Conservation (phyloP, 1,139 yeast species). For the Candida mesenterica region DNA sequence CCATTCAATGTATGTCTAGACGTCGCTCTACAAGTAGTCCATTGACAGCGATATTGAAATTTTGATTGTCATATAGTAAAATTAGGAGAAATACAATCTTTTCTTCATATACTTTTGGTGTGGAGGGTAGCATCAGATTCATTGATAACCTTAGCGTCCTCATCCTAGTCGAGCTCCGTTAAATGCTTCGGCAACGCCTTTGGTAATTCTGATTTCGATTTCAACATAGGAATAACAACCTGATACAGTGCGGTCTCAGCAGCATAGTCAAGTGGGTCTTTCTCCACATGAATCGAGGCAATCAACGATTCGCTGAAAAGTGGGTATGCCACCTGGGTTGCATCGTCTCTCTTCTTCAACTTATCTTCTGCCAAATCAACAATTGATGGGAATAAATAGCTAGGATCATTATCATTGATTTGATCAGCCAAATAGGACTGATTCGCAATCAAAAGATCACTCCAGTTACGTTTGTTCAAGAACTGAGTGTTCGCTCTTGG, state of each 20-base stretch:
- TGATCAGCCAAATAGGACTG: conserved; percentile 23
- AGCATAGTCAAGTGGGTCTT: conserved; percentile 47
- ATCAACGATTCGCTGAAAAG: conserved; percentile 58
- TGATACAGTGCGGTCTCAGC: conserved; percentile 66
- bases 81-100: not conserved
- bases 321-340: conserved; percentile 43
- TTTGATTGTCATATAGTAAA: no score
- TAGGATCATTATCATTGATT: conserved; percentile 2
- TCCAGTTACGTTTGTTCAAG: conserved; percentile 80
- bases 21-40: no score
- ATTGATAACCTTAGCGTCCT: no score
- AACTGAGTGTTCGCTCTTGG: conserved; percentile 57
- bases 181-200: conserved; percentile 37
- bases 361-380: conserved; percentile 9
- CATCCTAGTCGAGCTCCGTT: conserved; percentile 1
- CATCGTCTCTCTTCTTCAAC: conserved; percentile 4
- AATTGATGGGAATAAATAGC: conserved; percentile 1
- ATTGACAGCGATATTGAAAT: no score
- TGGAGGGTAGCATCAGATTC: not conserved
- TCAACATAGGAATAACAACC: conserved; percentile 63
- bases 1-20: no score
- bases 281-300: conserved; percentile 72
- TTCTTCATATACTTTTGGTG: not conserved
- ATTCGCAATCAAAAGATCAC: conserved; percentile 40
- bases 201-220: conserved; percentile 33